Evolutionary conservation across 176 grass and related monocot species (phyloP).

Genomic region (Bolboschoenus planiculmis): DNA sequence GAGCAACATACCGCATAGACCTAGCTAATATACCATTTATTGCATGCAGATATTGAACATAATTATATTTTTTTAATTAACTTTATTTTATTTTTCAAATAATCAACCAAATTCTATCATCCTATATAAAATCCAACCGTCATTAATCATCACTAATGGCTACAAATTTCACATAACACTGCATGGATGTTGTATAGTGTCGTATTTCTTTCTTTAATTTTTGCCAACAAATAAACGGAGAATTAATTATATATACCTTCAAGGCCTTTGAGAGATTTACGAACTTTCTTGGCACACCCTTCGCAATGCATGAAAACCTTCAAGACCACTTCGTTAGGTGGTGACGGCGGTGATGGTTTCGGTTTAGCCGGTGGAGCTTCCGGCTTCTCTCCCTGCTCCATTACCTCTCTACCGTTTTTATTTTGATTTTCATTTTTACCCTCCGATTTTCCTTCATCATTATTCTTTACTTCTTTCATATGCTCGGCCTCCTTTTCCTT

Average conservation of each 20-base stretch:
- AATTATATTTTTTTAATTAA: too few species aligned
- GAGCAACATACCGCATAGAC: too few species aligned
- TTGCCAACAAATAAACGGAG: not conserved
- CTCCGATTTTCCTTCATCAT: not conserved
- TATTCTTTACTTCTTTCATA: not conserved
- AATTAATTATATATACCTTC: conserved; percentile 26
- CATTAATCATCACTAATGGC: not conserved
- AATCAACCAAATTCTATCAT: not conserved
- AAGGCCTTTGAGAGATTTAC: conserved; percentile 30
- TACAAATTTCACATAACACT: not conserved
- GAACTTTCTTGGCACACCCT: conserved; percentile 54
- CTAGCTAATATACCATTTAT: not conserved
- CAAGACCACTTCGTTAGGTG: conserved; percentile 29
- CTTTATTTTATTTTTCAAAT: too few species aligned
- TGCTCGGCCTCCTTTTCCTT: not conserved
- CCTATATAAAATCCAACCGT: not conserved
- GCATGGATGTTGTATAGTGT: not conserved
- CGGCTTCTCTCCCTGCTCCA: not conserved
- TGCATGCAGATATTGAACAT: not conserved
- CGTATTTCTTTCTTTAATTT: not conserved
- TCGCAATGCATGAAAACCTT: conserved; percentile 51
- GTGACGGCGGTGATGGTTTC: not conserved
- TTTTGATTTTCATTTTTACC: not conserved
- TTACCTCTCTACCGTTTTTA: not conserved
- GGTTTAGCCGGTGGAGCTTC: not conserved